A percentile compares a stretch with the other conserved stretches of the same genome.
Conservation (phyloP, 179 eudicot genomes). For the Beta lomatogona region DNA sequence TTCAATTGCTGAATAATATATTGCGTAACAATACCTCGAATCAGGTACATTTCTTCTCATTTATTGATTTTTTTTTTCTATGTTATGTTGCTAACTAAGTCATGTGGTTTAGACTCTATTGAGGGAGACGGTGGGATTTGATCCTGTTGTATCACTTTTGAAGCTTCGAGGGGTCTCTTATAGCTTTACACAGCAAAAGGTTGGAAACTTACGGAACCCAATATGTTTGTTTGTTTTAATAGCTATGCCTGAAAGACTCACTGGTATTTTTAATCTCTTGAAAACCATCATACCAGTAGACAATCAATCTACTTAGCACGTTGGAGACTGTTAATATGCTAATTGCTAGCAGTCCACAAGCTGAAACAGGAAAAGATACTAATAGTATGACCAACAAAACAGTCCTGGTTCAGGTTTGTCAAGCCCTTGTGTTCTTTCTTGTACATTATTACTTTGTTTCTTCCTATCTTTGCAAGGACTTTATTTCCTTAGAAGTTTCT, state of each 20-base stretch:
- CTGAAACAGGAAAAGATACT: constrained; percentile 64
- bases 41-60: constrained; percentile 52
- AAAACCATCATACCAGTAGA: constrained; percentile 71
- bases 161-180: constrained; percentile 79
- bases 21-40: constrained; percentile 77
- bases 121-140: constrained; percentile 95
- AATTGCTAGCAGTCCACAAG: constrained; percentile 54
- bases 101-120: constrained; percentile 61
- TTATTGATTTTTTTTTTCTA: neutral
- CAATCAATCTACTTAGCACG: constrained; percentile 84
- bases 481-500: neutral
- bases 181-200: constrained; percentile 96
- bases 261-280: constrained; percentile 34
- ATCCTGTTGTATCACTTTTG: constrained; percentile 76
- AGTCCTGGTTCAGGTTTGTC: constrained; percentile 86
- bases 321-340: constrained; percentile 88
- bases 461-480: neutral
- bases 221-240: neutral
- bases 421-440: neutral
- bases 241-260: constrained; percentile 29
- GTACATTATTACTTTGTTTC: neutral
- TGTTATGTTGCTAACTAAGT: constrained; percentile 30
- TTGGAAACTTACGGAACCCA: constrained; percentile 40
- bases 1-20: constrained; percentile 85
- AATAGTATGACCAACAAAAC: constrained; percentile 78